Conservation (phyloP, 306 rosid genomes). For the Carpinus viminea region DNA sequence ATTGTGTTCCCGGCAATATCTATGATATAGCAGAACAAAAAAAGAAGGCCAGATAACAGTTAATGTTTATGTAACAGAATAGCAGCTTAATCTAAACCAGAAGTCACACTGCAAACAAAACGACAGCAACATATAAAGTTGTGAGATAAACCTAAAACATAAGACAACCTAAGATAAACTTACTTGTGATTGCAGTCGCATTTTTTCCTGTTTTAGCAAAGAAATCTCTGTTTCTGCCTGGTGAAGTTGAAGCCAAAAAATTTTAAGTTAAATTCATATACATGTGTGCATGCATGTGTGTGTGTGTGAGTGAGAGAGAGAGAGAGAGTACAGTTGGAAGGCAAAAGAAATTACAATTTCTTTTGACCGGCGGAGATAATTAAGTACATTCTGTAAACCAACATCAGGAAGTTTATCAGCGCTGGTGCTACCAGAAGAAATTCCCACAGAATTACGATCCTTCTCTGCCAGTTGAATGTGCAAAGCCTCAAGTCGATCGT, state of each 20-base stretch:
- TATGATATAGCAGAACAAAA: neutral
- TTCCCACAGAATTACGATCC: conserved; percentile 70
- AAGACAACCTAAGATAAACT: conserved; percentile 1
- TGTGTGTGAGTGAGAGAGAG: neutral
- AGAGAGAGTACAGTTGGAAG: conserved; percentile 14
- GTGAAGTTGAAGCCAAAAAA: conserved; percentile 17
- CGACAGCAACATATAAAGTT: neutral
- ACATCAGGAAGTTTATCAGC: conserved; percentile 48
- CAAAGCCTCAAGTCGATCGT: conserved; percentile 80
- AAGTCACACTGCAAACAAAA: no score
- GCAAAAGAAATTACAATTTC: conserved; percentile 67
- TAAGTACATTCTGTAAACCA: conserved; percentile 75
- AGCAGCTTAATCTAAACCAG: no score
- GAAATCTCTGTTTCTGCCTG: conserved; percentile 97
- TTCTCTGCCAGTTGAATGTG: conserved; percentile 90
- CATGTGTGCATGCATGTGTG: neutral
- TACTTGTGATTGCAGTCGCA: conserved; percentile 87
- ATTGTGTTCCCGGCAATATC: neutral
- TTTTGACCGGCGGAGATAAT: conserved; percentile 84
- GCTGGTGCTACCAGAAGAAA: conserved; percentile 49
- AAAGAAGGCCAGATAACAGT: neutral
- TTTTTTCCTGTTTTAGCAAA: conserved; percentile 77
- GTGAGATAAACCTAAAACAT: neutral
- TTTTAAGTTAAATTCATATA: neutral
- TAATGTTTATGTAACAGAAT: no score